Base-by-base conservation (phyloP, 2,329 filamentous ascomycete species). In the Aspergillus sp. region DNA sequence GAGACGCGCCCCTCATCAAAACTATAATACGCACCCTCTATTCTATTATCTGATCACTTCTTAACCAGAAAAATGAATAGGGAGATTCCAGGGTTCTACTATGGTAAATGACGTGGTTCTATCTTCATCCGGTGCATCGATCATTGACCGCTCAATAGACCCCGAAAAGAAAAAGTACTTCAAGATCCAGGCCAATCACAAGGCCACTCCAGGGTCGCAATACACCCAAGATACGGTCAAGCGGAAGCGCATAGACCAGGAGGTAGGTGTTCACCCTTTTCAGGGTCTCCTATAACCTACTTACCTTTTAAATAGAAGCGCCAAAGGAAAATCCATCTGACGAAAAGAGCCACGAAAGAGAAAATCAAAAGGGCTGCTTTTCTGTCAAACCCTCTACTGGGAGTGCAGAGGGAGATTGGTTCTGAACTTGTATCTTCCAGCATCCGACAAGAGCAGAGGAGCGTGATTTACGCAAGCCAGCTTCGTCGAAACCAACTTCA, bases 161-260 rank as follows among this genome's bases (percentile, higher is more conserved):
- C 65, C 73, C 12, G 81, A 81, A 47, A 89, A 86, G 72, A 82
- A 82, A 39, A 88, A 85, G 64, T 91, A 90, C 69, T 91, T 90
- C 74, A 88, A 86, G 67, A 84, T 91, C 53, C 85, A 89, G 70
- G 67, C 76, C 23, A 79, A 76, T 56, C 77, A 81, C 62, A 80
- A 80, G 15, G 85, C 85, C 0, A 81, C 85, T 0, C 64, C 77
- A 1, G 74, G 72, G 7, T 79, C 83, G 0, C 74, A 80, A 15
- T 89, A 87, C 77, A 86, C 87, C 8, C 76, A 80, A n/a, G 79
- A 84, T 49, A 81, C 81, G 6, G 84, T 89, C 58, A 88, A 85
- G 74, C 80, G 80, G 64, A 85, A 85, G 55, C 81, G 81, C 61
- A 63, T 78, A 3, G 78, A 83, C 32, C 78, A 83, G 38, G 71